Conservation (phyloP, 1,284 basidiomycete genomes). For the Cronartium quercuum region DNA sequence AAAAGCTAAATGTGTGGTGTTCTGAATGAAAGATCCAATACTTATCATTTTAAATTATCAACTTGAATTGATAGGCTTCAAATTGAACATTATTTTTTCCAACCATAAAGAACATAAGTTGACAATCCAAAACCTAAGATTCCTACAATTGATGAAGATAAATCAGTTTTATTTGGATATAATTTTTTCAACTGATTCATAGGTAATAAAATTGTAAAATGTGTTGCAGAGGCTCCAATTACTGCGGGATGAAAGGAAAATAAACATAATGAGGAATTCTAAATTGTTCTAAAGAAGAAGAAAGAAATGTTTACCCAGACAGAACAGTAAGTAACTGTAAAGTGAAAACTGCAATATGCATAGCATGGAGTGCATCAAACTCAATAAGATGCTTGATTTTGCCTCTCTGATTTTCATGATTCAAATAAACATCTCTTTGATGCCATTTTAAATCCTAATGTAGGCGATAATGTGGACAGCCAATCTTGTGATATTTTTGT, state of each 20-base stretch:
- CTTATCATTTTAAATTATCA: background rate
- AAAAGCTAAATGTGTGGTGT: background rate
- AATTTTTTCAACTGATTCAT: conserved; percentile 45
- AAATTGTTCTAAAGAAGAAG: background rate
- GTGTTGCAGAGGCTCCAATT: conserved; percentile 82
- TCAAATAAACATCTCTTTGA: conserved; percentile 59
- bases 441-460: conserved; percentile 68
- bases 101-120: background rate
- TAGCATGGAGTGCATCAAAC: conserved; percentile 79
- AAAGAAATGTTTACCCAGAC: conserved; percentile 62
- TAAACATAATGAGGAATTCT: too few species aligned
- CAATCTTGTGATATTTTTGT: too few species aligned
- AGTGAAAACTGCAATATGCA: conserved; percentile 91
- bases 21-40: background rate
- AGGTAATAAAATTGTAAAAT: conserved; percentile 73
- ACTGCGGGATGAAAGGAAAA: conserved; percentile 78
- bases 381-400: conserved; percentile 62
- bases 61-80: background rate
- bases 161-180: background rate
- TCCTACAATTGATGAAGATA: background rate
- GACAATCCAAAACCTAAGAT: background rate
- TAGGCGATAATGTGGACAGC: conserved; percentile 51
- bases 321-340: conserved; percentile 78
- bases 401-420: conserved; percentile 57
- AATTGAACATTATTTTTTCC: background rate